Evolutionary conservation across 495 filamentous ascomycete genomes (phyloP).

Genomic region (Cryomyces minteri): DNA sequence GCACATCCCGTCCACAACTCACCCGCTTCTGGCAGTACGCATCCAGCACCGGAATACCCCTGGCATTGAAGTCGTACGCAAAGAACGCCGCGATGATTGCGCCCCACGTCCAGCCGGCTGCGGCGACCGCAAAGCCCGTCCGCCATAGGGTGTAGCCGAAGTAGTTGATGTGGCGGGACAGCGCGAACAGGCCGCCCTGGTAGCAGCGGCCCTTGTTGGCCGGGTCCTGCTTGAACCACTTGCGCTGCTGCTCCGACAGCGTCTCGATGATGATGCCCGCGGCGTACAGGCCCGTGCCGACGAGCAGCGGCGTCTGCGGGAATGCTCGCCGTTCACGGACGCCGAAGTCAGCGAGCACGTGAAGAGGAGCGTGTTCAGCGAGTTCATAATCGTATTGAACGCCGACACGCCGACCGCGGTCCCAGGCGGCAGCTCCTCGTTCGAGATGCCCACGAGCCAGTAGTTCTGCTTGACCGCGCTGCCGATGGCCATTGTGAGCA

Average conservation of each 20-base stretch:
- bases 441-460: conserved; percentile 20
- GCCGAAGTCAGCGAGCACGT: conserved; percentile 9
- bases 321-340: conserved; percentile 11
- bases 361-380: conserved; percentile 14
- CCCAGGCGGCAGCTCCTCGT: conserved; percentile 24
- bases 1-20: not conserved
- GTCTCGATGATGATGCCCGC: conserved; percentile 9
- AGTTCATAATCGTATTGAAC: conserved; percentile 31
- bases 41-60: conserved; percentile 11
- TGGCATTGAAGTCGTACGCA: conserved; percentile 5
- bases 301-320: conserved; percentile 12
- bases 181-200: conserved; percentile 7
- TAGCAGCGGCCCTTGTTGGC: conserved; percentile 13
- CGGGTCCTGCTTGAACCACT: conserved; percentile 7
- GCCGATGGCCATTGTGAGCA: conserved; percentile 31
- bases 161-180: conserved; percentile 15
- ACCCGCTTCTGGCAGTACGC: conserved; percentile 9
- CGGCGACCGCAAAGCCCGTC: conserved; percentile 12
- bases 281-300: conserved; percentile 10
- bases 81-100: not conserved
- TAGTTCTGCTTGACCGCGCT: conserved; percentile 32
- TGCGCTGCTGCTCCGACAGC: conserved; percentile 9
- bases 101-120: conserved; percentile 14
- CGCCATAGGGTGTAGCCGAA: conserved; percentile 15
- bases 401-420: conserved; percentile 18